Evolutionary conservation across 768 basidiomycete species (phyloP).

Genomic region (Podaxis sp.): DNA sequence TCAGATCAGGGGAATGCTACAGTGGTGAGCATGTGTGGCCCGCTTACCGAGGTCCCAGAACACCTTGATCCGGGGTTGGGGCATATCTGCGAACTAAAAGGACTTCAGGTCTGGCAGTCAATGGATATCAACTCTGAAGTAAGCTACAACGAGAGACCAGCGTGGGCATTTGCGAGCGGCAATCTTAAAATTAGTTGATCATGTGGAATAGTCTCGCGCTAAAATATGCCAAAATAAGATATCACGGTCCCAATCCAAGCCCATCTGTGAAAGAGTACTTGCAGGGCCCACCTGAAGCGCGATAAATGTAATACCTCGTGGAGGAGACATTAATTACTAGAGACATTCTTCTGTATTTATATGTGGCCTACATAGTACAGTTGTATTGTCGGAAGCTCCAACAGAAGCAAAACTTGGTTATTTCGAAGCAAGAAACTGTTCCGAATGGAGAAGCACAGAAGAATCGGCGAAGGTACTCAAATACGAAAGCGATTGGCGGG

Average conservation of each 20-base stretch:
- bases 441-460: no score
- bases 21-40: background rate
- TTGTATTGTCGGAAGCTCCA: no score
- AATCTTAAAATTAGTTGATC: background rate
- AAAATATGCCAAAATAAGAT: no score
- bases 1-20: background rate
- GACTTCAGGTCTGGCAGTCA: background rate
- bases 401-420: no score
- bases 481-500: background rate
- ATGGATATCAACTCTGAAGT: background rate
- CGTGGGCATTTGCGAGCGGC: background rate
- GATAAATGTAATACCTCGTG: no score
- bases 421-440: no score
- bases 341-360: no score
- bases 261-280: no score
- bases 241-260: no score
- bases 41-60: slow-evolving; percentile 20
- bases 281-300: no score
- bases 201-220: background rate
- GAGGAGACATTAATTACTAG: no score
- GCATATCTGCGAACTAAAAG: background rate
- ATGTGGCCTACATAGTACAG: no score
- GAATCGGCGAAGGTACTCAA: background rate
- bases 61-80: slow-evolving; percentile 6
- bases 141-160: background rate